phyloP scores from a whole-genome alignment of 164 flowering plant genomes.

The Nymphaea thermarum region DNA sequence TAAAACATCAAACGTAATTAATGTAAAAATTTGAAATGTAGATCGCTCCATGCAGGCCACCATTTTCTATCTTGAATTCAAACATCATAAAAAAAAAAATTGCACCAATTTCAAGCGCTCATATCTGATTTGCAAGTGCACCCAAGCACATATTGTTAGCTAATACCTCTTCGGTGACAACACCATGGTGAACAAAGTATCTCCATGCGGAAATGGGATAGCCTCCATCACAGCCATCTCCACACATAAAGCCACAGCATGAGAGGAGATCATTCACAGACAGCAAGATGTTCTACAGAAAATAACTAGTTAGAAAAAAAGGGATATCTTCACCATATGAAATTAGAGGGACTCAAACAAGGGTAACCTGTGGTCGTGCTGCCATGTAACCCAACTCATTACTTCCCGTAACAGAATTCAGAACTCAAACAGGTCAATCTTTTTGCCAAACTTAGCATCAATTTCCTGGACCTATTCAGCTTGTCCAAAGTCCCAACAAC shows the following conservation, averaged over 20 bases:
- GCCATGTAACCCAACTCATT: background rate
- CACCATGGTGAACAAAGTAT: constrained; percentile 63
- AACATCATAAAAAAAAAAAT: too few species aligned
- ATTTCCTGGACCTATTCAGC: background rate
- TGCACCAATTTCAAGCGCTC: too few species aligned
- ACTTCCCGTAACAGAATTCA: too few species aligned
- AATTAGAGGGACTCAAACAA: background rate
- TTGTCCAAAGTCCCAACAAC: background rate
- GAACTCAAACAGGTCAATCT: too few species aligned
- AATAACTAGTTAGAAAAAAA: background rate
- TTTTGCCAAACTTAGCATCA: too few species aligned
- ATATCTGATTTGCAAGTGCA: too few species aligned
- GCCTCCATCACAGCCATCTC: constrained; percentile 92
- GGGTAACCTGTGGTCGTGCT: too few species aligned
- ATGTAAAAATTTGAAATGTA: too few species aligned
- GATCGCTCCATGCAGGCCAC: too few species aligned
- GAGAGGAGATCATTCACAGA: constrained; percentile 85
- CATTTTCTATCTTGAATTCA: too few species aligned
- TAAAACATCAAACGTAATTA: too few species aligned
- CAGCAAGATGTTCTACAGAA: constrained; percentile 61
- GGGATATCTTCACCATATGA: background rate
- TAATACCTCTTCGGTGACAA: constrained; percentile 81
- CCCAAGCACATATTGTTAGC: too few species aligned
- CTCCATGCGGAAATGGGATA: constrained; percentile 85
- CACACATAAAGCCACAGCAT: constrained; percentile 95